phyloP scores from a whole-genome alignment of 768 basidiomycete species.

The Pleurotus salmoneostramineus region DNA sequence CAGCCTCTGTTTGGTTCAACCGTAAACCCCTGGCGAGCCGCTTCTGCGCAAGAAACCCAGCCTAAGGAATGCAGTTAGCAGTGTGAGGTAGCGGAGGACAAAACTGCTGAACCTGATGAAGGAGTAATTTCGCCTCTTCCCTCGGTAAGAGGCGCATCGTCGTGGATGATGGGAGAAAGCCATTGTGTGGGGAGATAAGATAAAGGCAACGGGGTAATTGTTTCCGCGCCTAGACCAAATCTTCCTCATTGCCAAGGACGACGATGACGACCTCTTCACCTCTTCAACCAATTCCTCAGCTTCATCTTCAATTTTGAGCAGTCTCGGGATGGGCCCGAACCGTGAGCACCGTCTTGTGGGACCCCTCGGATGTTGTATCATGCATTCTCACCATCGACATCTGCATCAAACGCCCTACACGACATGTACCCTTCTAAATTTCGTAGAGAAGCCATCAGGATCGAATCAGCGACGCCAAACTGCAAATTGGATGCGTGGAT shows the following conservation, averaged over 20 bases:
- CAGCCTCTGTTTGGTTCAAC: conserved; percentile 85
- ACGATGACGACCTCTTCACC: no score
- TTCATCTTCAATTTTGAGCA: no score
- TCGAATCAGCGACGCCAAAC: conserved; percentile 23
- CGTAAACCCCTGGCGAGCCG: conserved; percentile 90
- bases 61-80: conserved; percentile 32
- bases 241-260: not conserved
- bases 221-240: not conserved
- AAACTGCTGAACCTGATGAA: conserved; percentile 53
- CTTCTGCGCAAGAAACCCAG: conserved; percentile 88
- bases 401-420: no score
- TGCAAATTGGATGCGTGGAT: conserved; percentile 33
- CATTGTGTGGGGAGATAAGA: not conserved
- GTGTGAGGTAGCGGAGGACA: not conserved
- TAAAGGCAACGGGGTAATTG: not conserved
- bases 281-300: no score
- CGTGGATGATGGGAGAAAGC: not conserved
- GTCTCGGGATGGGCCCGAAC: not conserved
- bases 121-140: conserved; percentile 70
- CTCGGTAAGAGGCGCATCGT: conserved; percentile 70
- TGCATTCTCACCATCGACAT: no score
- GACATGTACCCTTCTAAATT: not conserved
- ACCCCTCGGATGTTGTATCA: no score
- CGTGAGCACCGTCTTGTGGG: not conserved
- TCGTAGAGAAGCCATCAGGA: conserved; percentile 15